These are phyloP conservation scores for Coriolopsis trogii DNA, from an alignment of 1,284 basidiomycete genomes.

Conservation along the genomic window DNA sequence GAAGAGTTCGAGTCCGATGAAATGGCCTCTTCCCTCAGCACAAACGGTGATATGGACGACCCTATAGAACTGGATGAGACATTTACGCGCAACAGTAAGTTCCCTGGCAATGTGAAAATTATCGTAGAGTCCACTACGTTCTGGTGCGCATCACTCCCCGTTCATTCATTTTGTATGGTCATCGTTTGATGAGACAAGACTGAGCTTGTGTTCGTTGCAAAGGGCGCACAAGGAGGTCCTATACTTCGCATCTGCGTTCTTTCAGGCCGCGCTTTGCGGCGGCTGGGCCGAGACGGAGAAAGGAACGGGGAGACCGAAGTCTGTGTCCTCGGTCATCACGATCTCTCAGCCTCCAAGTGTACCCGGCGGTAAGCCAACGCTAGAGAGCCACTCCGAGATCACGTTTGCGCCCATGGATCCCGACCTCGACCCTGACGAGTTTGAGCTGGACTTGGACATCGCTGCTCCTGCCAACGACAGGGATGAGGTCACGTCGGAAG, in stretches of 20 bases:
- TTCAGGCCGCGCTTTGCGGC: constrained; percentile 81
- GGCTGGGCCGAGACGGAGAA: constrained; percentile 73
- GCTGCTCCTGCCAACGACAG: constrained; percentile 39
- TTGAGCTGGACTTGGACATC: constrained; percentile 43
- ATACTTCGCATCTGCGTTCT: constrained; percentile 85
- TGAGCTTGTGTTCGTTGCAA: constrained; percentile 8
- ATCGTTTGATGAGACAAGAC: background rate
- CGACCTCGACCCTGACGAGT: constrained; percentile 48
- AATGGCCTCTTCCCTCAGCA: constrained; percentile 64
- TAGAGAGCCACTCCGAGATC: constrained; percentile 52
- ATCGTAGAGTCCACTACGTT: constrained; percentile 84
- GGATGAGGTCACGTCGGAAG: constrained; percentile 31
- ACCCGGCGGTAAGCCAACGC: constrained; percentile 46
- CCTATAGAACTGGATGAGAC: constrained; percentile 76
- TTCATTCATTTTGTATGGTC: background rate
- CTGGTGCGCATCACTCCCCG: constrained; percentile 53
- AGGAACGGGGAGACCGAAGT: constrained; percentile 67
- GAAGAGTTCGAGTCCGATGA: constrained; percentile 75
- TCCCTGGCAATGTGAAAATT: constrained; percentile 83
- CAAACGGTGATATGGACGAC: constrained; percentile 61
- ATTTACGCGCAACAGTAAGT: constrained; percentile 62
- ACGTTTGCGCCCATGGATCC: constrained; percentile 60
- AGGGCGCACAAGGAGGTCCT: constrained; percentile 87
- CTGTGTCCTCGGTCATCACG: constrained; percentile 80
- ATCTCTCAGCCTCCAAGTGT: constrained; percentile 71